Evolutionary conservation across 2,329 filamentous ascomycete genomes (phyloP).

Genomic region (Aulographum hederae): DNA sequence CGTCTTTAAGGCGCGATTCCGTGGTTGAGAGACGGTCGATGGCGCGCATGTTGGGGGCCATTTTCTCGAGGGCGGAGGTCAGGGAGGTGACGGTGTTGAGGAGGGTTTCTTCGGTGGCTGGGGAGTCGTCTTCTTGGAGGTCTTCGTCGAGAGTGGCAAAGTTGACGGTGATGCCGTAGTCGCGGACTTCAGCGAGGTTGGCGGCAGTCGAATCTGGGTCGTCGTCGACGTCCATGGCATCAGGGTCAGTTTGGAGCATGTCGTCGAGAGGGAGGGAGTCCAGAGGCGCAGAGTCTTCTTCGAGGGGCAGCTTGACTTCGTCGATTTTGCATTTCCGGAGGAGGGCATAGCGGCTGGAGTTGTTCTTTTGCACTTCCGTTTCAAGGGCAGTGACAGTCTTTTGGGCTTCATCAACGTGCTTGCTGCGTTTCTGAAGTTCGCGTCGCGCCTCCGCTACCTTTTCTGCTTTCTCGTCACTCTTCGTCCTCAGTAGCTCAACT

Average conservation of each 20-base stretch:
- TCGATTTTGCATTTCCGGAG: conserved; percentile 84
- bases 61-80: conserved; percentile 68
- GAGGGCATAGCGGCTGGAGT: conserved; percentile 64
- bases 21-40: conserved; percentile 80
- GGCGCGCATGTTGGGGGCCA: conserved; percentile 92
- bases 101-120: conserved; percentile 55
- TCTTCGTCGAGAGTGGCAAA: conserved; percentile 71
- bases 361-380: conserved; percentile 69
- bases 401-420: conserved; percentile 58
- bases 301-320: conserved; percentile 71
- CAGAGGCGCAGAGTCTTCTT: conserved; percentile 48
- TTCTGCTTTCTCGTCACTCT: conserved; percentile 51
- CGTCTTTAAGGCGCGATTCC: conserved; percentile 62
- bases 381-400: conserved; percentile 68
- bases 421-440: conserved; percentile 69
- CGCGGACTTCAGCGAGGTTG: conserved; percentile 50
- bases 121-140: conserved; percentile 54
- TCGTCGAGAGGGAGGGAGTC: conserved; percentile 81
- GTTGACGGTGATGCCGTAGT: conserved; percentile 82
- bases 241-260: conserved; percentile 47
- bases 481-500: conserved; percentile 48
- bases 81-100: conserved; percentile 61
- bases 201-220: conserved; percentile 28
- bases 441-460: conserved; percentile 60
- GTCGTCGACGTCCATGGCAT: conserved; percentile 86